phyloP scores from a whole-genome alignment of 2,329 filamentous ascomycete genomes.

The Fusarium sarcochroum region DNA sequence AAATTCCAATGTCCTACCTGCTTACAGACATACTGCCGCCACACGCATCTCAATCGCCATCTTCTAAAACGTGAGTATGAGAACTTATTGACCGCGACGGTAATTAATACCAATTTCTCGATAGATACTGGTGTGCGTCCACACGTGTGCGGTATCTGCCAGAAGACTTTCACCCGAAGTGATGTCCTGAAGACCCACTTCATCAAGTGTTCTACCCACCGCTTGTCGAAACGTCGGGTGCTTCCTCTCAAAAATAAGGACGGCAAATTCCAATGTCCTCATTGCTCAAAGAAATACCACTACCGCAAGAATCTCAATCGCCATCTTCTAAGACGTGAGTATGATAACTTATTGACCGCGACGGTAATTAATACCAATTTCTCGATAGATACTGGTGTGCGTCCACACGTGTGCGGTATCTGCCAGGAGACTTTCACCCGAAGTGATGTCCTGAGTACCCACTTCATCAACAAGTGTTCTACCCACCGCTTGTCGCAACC shows the following conservation, averaged over 20 bases:
- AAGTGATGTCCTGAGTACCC: conserved; percentile 97
- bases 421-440: conserved; percentile 98
- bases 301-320: conserved; percentile 98
- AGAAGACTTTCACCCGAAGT: conserved; percentile 97
- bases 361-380: conserved; percentile 47
- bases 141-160: conserved; percentile 98
- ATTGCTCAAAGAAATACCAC: conserved; percentile 98
- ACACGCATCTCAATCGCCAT: conserved; percentile 97
- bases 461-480: conserved; percentile 99
- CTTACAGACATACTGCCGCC: conserved; percentile 97
- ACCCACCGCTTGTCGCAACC: conserved; percentile 94
- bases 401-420: conserved; percentile 97
- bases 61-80: conserved; percentile 88
- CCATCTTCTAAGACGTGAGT: conserved; percentile 95
- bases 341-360: conserved; percentile 47
- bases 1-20: conserved; percentile 99
- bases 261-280: conserved; percentile 97
- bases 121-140: conserved; percentile 96
- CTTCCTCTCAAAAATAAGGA: no score
- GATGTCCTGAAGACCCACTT: conserved; percentile 99
- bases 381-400: conserved; percentile 88
- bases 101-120: conserved; percentile 47
- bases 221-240: conserved; percentile 92
- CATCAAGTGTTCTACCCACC: conserved; percentile 96
- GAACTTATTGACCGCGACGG: conserved; percentile 46